A percentile compares a stretch with the other conserved stretches of the same genome.
These are phyloP conservation scores for Raffaelea deltoideospora DNA, from an alignment of 2,329 filamentous ascomycete species.

Conservation along the genomic window DNA sequence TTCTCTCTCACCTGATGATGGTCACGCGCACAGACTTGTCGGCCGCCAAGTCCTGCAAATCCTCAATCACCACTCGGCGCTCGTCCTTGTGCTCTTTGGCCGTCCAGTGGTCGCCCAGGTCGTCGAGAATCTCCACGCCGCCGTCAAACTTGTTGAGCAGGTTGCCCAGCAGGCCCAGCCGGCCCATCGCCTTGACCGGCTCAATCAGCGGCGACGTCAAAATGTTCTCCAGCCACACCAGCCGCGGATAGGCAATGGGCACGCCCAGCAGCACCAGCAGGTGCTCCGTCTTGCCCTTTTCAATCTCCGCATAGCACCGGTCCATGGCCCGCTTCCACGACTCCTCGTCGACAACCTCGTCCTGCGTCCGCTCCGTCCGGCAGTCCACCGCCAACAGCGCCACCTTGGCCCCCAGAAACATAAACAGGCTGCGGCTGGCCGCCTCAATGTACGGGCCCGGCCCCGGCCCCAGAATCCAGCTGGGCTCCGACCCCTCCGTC, in stretches of 20 bases:
- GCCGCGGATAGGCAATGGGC: conserved; percentile 64
- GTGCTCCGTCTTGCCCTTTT: conserved; percentile 75
- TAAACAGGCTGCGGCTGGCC: conserved; percentile 69
- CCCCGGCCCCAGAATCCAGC: conserved; percentile 68
- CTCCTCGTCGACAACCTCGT: conserved; percentile 64
- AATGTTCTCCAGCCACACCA: conserved; percentile 58
- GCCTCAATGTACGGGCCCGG: conserved; percentile 87
- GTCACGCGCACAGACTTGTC: conserved; percentile 87
- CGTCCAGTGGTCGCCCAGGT: conserved; percentile 94
- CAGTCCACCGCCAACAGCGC: conserved; percentile 80
- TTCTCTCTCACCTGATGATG: conserved; percentile 49
- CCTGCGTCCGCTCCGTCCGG: conserved; percentile 74
- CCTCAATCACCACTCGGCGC: conserved; percentile 71
- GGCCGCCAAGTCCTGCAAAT: conserved; percentile 82
- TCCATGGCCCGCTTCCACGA: conserved; percentile 83
- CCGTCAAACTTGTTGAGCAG: conserved; percentile 84
- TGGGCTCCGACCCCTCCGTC: conserved; percentile 70
- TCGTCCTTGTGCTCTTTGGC: conserved; percentile 89
- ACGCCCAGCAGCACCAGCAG: conserved; percentile 76
- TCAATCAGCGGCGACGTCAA: conserved; percentile 77
- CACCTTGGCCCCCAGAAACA: conserved; percentile 65
- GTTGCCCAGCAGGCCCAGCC: conserved; percentile 62
- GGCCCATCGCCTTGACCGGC: conserved; percentile 76
- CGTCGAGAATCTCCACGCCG: conserved; percentile 80
- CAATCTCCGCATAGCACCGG: conserved; percentile 66